Evolutionary conservation across 768 basidiomycete species (phyloP), one percentile per base, ranked within the genome.

Genomic region (Cystofilobasidium bisporidii): DNA sequence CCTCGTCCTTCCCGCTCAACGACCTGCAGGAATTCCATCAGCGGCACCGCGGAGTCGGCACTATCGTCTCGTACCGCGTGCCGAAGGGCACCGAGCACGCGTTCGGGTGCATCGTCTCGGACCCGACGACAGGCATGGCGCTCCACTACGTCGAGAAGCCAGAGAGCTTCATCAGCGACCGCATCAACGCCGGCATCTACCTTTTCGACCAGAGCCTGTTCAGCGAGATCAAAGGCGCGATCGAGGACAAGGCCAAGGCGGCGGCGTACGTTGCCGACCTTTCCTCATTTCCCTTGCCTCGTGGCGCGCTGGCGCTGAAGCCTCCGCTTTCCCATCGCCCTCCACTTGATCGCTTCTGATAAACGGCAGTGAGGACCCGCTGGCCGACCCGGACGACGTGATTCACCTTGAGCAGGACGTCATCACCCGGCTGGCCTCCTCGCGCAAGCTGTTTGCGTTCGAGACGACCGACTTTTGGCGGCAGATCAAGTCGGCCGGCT

Each of bases 401-500:
- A 73, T 81, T 9, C 78, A 78, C 40, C 71, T 81, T 26, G 80
- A 81, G 70, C 79, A 79, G 71, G 80, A 81, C 71, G 79, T 81
- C 40, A 75, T 81, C 56, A 78, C 78, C 5, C 79, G 79, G 14
- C 73, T 81, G 11, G 79, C 79, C 3, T 74, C 75, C 10, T 58
- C 71, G 24, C 72, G 72, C 65, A 80, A 79, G 74, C 76, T 81
- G 60, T 80, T 74, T 69, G 80, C 79, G 2, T 80, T 77, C 75
- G 74, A 76, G 70, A 75, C 76, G 24, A 74, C 70, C 20, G 74
- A 77, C 41, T 78, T 78, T 70, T 81, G 79, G 79, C 71, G 76
- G 11, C 79, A 80, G 69, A 79, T 81, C 74, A 81, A 81, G 76
- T 75, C 75, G 14, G 79, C 79, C 40, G 79, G 78, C n/a, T 79